These are phyloP conservation scores for Condylostoma magnum DNA, from an alignment of 169 alveolate genomes.

Conservation along the genomic window DNA sequence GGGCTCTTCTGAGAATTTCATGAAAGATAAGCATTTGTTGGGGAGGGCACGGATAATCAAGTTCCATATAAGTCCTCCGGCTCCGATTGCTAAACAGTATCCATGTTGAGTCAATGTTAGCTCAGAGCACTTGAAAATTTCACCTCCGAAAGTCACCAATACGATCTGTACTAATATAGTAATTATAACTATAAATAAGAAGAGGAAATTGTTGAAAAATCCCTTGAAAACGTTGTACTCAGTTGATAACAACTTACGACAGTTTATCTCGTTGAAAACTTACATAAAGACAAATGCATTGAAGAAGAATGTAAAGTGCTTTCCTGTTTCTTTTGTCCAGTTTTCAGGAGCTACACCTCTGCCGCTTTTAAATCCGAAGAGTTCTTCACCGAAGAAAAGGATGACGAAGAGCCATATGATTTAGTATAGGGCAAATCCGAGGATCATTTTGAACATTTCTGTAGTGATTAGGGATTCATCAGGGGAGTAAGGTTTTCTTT, in stretches of 20 bases:
- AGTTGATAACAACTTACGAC: constrained; percentile 70
- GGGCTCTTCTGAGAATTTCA: constrained; percentile 3
- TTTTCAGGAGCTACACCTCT: constrained; percentile 18
- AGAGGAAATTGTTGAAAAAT: constrained; percentile 60
- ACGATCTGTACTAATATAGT: constrained; percentile 58
- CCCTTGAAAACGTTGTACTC: constrained; percentile 72
- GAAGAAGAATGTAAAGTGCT: constrained; percentile 76
- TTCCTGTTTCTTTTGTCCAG: constrained; percentile 8
- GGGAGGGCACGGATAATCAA: constrained; percentile 29
- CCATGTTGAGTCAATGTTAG: constrained; percentile 54
- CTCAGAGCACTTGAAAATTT: constrained; percentile 52
- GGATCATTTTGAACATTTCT: constrained; percentile 58
- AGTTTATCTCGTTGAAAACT: constrained; percentile 72
- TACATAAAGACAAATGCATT: constrained; percentile 77
- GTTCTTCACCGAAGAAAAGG: constrained; percentile 41
- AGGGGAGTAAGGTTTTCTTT: constrained; percentile 69
- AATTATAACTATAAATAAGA: constrained; percentile 56
- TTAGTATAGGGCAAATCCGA: constrained; percentile 55
- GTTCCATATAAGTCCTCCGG: constrained; percentile 38
- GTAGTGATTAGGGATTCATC: constrained; percentile 70
- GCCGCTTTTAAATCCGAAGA: constrained; percentile 26
- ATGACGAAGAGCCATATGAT: constrained; percentile 32
- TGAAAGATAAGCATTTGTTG: not conserved
- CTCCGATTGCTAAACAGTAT: constrained; percentile 59
- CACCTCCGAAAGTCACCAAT: constrained; percentile 68